These are phyloP conservation scores for Aspergillus novoparasiticus DNA, from an alignment of 2,329 filamentous ascomycete species.

Conservation along the genomic window DNA sequence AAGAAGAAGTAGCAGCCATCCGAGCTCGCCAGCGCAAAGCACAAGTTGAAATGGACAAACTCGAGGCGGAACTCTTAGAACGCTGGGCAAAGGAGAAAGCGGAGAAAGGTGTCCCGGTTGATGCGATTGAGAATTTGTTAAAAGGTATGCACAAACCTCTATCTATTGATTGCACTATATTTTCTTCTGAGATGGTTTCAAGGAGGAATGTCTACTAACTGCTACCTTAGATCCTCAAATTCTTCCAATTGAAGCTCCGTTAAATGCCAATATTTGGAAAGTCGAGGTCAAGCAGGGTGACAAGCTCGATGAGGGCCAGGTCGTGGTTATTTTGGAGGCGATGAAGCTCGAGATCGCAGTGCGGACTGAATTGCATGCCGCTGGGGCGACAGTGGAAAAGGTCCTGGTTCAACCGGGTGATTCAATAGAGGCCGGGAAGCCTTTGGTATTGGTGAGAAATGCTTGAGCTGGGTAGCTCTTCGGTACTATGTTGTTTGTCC, in stretches of 20 bases:
- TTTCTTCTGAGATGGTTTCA: not conserved
- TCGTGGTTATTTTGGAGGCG: constrained; percentile 54
- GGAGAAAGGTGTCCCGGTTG: constrained; percentile 53
- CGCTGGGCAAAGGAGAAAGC: constrained; percentile 46
- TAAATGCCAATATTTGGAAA: constrained; percentile 60
- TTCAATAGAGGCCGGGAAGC: constrained; percentile 40
- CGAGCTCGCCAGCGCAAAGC: constrained; percentile 49
- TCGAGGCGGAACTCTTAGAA: constrained; percentile 41
- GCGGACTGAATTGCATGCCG: constrained; percentile 31
- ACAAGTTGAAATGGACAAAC: constrained; percentile 48
- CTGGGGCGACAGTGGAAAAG: constrained; percentile 39
- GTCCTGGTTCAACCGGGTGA: constrained; percentile 44
- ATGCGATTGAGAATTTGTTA: constrained; percentile 53
- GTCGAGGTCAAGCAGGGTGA: constrained; percentile 49
- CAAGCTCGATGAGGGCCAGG: constrained; percentile 44
- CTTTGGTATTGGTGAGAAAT: constrained; percentile 32
- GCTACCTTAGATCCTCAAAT: constrained; percentile 37
- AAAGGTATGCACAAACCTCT: constrained; percentile 38
- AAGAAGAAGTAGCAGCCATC: constrained; percentile 51
- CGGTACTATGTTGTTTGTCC: not conserved
- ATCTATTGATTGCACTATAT: not conserved
- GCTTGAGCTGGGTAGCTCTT: not conserved
- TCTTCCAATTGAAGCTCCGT: constrained; percentile 43
- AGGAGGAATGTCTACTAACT: not conserved
- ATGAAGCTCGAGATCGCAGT: constrained; percentile 62